Evolutionary conservation across 2,329 filamentous ascomycete species (phyloP).

Genomic region (Colletotrichum salicis): DNA sequence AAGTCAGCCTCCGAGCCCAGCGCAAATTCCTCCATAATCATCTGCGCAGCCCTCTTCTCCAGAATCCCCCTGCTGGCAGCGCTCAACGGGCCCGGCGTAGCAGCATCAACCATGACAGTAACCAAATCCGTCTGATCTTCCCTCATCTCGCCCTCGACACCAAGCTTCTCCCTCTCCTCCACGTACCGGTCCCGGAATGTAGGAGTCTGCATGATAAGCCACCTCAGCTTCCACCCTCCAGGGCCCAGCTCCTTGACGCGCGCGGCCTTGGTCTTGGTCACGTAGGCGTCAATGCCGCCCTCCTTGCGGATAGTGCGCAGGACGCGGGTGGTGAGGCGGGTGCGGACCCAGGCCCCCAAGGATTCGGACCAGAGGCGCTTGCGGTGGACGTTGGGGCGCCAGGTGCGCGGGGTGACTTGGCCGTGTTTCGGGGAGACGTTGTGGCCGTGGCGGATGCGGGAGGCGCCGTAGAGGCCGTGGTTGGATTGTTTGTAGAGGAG

Average conservation of each 20-base stretch:
- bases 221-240: conserved; percentile 89
- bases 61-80: conserved; percentile 41
- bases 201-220: conserved; percentile 85
- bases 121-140: conserved; percentile 51
- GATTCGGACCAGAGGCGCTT: conserved; percentile 75
- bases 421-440: conserved; percentile 75
- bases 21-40: conserved; percentile 57
- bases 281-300: conserved; percentile 91
- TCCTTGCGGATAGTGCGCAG: conserved; percentile 82
- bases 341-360: conserved; percentile 71
- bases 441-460: conserved; percentile 83
- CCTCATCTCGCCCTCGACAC: conserved; percentile 60
- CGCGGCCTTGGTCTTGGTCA: conserved; percentile 80
- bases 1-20: conserved; percentile 54
- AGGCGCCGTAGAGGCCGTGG: conserved; percentile 75
- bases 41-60: conserved; percentile 51
- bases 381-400: conserved; percentile 79
- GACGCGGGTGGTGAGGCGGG: conserved; percentile 76
- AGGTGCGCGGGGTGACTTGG: conserved; percentile 76
- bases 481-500: conserved; percentile 83
- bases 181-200: conserved; percentile 72
- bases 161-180: conserved; percentile 71
- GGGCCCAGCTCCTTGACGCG: conserved; percentile 89
- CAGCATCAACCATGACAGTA: conserved; percentile 53
- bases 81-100: conserved; percentile 53